Percentiles rank a stretch among this genome's conserved stretches.
Evolutionary conservation across 768 basidiomycete species (phyloP).

Genomic region (Leccinum uliginosum): DNA sequence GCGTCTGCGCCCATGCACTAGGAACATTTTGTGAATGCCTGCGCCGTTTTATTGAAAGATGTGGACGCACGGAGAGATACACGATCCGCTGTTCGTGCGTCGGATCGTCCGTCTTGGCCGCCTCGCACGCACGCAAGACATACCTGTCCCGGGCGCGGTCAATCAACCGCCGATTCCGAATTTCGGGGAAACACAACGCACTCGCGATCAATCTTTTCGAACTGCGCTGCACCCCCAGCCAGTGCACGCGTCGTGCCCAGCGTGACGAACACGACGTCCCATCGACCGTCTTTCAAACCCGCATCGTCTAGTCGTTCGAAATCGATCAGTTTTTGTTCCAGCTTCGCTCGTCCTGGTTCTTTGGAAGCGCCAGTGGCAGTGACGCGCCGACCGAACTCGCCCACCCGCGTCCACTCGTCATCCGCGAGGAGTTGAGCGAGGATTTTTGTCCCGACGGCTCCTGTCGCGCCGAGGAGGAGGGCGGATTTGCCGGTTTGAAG

Average conservation of each 20-base stretch:
- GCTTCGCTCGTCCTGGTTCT: slow-evolving; percentile 47
- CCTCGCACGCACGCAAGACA: slow-evolving; percentile 68
- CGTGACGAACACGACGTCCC: slow-evolving; percentile 76
- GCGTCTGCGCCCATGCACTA: slow-evolving; percentile 51
- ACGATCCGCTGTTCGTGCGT: slow-evolving; percentile 53
- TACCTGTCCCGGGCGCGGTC: slow-evolving; percentile 43
- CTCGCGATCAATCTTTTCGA: slow-evolving; percentile 78
- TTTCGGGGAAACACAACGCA: slow-evolving; percentile 28
- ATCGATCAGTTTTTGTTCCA: slow-evolving; percentile 64
- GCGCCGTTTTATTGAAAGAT: too few species aligned
- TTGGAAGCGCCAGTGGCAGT: slow-evolving; percentile 45
- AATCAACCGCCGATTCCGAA: too few species aligned
- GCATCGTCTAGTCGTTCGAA: slow-evolving; percentile 60
- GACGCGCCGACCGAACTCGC: slow-evolving; percentile 65
- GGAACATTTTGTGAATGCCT: not conserved
- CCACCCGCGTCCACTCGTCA: slow-evolving; percentile 52
- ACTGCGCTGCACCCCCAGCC: slow-evolving; percentile 62
- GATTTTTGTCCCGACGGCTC: slow-evolving; percentile 59
- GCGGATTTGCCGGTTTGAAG: slow-evolving; percentile 36
- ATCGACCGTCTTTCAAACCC: slow-evolving; percentile 50
- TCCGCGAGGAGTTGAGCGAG: slow-evolving; percentile 59
- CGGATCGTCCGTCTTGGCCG: slow-evolving; percentile 49
- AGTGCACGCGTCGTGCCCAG: slow-evolving; percentile 60
- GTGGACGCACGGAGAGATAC: slow-evolving; percentile 52
- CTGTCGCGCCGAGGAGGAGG: slow-evolving; percentile 74